Percentiles rank a stretch among this genome's conserved stretches.
These are phyloP conservation scores for Fusarium nematophilum DNA, from an alignment of 2,329 filamentous ascomycete genomes.

Conservation along the genomic window DNA sequence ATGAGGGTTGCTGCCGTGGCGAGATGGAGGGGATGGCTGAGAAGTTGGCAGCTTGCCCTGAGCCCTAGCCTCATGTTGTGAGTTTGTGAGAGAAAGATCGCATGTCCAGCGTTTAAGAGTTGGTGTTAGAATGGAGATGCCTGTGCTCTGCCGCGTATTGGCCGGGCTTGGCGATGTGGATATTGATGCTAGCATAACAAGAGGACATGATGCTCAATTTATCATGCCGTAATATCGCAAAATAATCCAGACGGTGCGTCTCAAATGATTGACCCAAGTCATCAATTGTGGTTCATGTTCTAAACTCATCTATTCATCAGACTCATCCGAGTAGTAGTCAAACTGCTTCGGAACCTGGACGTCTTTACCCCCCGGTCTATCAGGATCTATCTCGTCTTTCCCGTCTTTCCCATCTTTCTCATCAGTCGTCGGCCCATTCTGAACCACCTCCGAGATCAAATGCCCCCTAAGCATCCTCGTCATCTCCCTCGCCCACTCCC, in stretches of 20 bases:
- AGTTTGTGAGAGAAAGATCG: neutral
- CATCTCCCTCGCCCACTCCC: slow-evolving; percentile 82
- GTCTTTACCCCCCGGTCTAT: slow-evolving; percentile 41
- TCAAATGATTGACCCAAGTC: too few species aligned
- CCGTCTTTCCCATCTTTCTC: neutral
- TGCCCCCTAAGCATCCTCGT: slow-evolving; percentile 56
- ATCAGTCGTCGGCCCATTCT: neutral
- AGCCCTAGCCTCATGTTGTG: slow-evolving; percentile 6
- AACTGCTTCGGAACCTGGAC: slow-evolving; percentile 46
- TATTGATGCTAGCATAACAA: too few species aligned
- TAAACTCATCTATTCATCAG: slow-evolving; percentile 23
- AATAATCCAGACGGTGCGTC: too few species aligned
- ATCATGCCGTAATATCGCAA: too few species aligned
- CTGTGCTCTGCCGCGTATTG: neutral
- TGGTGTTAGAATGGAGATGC: neutral
- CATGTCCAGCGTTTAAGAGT: neutral
- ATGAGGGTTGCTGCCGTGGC: slow-evolving; percentile 1
- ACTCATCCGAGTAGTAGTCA: slow-evolving; percentile 50
- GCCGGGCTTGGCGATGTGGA: slow-evolving; percentile 1
- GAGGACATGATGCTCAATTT: too few species aligned
- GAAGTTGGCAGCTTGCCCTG: neutral
- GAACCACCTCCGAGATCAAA: slow-evolving; percentile 6
- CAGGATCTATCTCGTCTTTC: slow-evolving; percentile 40
- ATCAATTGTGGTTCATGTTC: neutral
- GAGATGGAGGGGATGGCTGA: neutral